These are phyloP conservation scores for Geosmithia flava DNA, from an alignment of 2,329 filamentous ascomycete genomes.

Conservation along the genomic window DNA sequence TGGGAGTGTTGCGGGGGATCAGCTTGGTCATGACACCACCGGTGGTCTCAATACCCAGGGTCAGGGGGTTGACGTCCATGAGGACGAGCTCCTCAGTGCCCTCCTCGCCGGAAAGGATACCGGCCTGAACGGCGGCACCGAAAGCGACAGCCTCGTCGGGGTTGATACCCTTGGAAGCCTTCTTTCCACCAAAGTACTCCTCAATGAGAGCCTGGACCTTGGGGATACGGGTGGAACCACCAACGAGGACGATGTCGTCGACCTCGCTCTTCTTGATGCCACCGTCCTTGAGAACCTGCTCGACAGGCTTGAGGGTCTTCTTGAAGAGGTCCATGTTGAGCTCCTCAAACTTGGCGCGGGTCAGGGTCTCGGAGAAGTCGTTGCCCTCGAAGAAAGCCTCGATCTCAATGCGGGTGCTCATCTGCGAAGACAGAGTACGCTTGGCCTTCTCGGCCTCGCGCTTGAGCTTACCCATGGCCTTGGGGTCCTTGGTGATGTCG, in stretches of 20 bases:
- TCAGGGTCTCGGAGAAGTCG: constrained; percentile 96
- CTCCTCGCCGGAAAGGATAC: constrained; percentile 83
- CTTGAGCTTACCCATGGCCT: constrained; percentile 99
- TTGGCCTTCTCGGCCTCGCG: constrained; percentile 99
- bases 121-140: constrained; percentile 93
- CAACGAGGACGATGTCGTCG: constrained; percentile 93
- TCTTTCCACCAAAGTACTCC: constrained; percentile 92
- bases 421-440: constrained; percentile 90
- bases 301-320: constrained; percentile 96
- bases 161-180: constrained; percentile 98
- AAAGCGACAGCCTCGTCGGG: constrained; percentile 98
- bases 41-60: constrained; percentile 93
- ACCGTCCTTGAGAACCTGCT: constrained; percentile 96
- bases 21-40: constrained; percentile 97
- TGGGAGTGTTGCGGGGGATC: constrained; percentile 87
- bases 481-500: constrained; percentile 85
- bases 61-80: constrained; percentile 95
- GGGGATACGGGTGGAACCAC: constrained; percentile 97
- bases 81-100: constrained; percentile 73
- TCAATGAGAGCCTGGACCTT: constrained; percentile 93
- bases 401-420: constrained; percentile 89
- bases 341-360: constrained; percentile 98
- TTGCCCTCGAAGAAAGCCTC: constrained; percentile 95
- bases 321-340: constrained; percentile 99
- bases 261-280: constrained; percentile 94